Percentiles rank a stretch among this genome's conserved stretches.
These are phyloP conservation scores for Opeltia flavorubescens DNA, from an alignment of 495 filamentous ascomycete species.

Conservation along the genomic window DNA sequence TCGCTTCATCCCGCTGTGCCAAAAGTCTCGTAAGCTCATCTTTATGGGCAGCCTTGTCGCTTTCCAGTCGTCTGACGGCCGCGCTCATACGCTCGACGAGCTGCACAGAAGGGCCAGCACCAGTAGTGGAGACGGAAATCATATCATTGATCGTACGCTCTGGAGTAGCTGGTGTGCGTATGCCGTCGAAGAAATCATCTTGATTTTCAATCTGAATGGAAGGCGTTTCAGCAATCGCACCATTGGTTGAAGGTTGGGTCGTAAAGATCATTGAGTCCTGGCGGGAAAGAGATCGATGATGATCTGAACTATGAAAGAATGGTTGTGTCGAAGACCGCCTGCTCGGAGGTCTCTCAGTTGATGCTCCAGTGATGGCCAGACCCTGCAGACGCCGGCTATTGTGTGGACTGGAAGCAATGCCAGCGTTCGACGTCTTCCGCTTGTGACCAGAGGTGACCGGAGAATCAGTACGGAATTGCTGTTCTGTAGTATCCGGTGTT, in stretches of 20 bases:
- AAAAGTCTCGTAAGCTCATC: conserved; percentile 74
- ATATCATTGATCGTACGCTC: conserved; percentile 73
- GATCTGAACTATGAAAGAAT: conserved; percentile 24
- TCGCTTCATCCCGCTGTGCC: conserved; percentile 74
- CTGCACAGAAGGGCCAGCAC: conserved; percentile 84
- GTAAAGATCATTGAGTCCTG: conserved; percentile 22
- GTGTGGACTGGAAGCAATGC: conserved; percentile 11
- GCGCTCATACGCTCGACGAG: conserved; percentile 94
- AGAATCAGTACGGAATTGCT: conserved; percentile 34
- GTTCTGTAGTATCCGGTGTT: conserved; percentile 22
- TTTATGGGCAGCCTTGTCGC: conserved; percentile 69
- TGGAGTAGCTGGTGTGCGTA: conserved; percentile 46
- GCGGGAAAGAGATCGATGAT: conserved; percentile 29
- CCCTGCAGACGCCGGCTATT: conserved; percentile 17
- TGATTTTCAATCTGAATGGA: conserved; percentile 37
- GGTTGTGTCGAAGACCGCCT: conserved; percentile 34
- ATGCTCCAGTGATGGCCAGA: conserved; percentile 23
- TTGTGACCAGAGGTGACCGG: conserved; percentile 32
- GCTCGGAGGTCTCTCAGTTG: conserved; percentile 24
- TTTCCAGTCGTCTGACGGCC: conserved; percentile 78
- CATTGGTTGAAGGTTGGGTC: conserved; percentile 19
- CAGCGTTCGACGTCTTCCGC: conserved; percentile 29
- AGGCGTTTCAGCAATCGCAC: conserved; percentile 34
- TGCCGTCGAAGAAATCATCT: conserved; percentile 48
- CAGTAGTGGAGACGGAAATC: conserved; percentile 75